These are phyloP conservation scores for Acer yangbiense DNA, from an alignment of 345 rosid species.

Conservation along the genomic window DNA sequence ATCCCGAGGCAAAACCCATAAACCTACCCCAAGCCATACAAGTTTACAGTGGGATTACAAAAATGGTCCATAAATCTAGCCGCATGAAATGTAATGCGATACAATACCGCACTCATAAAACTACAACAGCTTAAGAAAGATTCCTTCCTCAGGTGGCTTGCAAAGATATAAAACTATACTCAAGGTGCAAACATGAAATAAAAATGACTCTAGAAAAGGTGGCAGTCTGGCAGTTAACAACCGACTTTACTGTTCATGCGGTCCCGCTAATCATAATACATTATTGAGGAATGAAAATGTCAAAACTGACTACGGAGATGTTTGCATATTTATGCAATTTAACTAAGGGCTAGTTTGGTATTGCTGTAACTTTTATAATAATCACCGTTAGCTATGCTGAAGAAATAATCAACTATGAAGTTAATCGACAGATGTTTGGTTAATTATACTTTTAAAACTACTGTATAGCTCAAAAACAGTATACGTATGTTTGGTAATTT, in stretches of 20 bases:
- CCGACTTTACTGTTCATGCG: not conserved
- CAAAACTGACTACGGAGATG: not conserved
- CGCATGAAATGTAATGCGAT: not conserved
- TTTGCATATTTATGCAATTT: not conserved
- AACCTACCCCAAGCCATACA: not conserved
- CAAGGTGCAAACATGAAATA: not conserved
- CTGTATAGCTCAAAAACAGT: too few species aligned
- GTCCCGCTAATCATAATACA: not conserved
- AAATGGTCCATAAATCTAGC: not conserved
- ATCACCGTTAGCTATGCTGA: too few species aligned
- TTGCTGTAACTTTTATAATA: too few species aligned
- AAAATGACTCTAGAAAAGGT: not conserved
- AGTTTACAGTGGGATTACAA: not conserved
- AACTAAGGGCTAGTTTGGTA: too few species aligned
- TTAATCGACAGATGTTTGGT: too few species aligned
- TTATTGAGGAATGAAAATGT: not conserved
- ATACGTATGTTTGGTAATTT: too few species aligned
- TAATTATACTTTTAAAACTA: too few species aligned
- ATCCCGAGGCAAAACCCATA: not conserved
- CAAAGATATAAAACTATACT: slow-evolving; percentile 1
- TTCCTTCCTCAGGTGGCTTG: not conserved
- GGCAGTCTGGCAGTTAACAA: not conserved
- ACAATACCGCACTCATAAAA: not conserved
- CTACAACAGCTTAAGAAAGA: not conserved
- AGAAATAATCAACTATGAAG: too few species aligned